Base-by-base conservation (phyloP, 179 eudicot genomes). In the Patellifolia procumbens region DNA sequence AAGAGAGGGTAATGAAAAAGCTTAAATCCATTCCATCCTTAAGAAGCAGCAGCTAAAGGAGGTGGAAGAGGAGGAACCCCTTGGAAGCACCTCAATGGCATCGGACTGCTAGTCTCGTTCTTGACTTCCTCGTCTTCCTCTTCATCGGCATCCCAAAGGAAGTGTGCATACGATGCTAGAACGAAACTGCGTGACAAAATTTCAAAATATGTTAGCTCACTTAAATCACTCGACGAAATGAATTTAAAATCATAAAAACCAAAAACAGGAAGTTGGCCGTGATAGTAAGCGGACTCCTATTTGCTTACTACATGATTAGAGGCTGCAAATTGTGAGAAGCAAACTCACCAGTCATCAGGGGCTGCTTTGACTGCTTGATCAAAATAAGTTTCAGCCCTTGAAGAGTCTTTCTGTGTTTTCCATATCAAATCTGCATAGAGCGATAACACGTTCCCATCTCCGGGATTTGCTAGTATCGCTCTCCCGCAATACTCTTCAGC, bases 401-500 rank as follows among this genome's bases (percentile, higher is more conserved):
- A 34, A 0, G 90, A 81, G 68, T 91, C 96, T 62, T 82, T 83
- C 15, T 86, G 81, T 16, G 84, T 87, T 79, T 86, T 84, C 96
- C 96, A 91, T 32, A 89, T 86, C 76, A 91, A 78, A 81, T 84
- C 92, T 45, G 89, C 96, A 71, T 91, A 91, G 37, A 89, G 77
- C 9, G 96, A 89, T 9, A 91, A 24, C 3, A 85, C 87, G 73
- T 72, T 85, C 7, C 87, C 91, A 68, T 91, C 96, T 68, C 69
- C 39, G 5, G 90, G 89, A 51, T 89, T 82, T 32, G 90, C 89
- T 19, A 91, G 68, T 51, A 89, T 84, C n/a, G 96, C 92, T 79
- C 96, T 88, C 69, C 88, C 90, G 42, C 91, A 89, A 55, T 89
- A 91, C 80, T 91, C 96, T 74, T 91, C 92, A 1, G 96, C 96